Percentiles rank a stretch among this genome's conserved stretches.
Conservation (phyloP, 129 eudicot genomes). For the Calendula officinalis region DNA sequence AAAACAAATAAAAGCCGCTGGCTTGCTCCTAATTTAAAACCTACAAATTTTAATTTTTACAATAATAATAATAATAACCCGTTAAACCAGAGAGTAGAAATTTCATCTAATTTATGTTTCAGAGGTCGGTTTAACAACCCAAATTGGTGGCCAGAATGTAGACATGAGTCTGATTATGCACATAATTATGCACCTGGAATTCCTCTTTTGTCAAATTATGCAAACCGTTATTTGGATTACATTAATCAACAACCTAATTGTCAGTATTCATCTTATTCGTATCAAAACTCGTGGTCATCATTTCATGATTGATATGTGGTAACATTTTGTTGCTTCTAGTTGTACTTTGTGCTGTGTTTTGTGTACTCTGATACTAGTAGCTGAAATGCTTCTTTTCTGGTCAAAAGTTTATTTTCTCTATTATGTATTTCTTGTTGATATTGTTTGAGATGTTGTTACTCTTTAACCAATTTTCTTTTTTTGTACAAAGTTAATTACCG, state of each 20-base stretch:
- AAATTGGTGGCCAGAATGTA: constrained; percentile 18
- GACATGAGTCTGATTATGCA: constrained; percentile 14
- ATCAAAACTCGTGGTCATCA: constrained; percentile 24
- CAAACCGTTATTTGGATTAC: constrained; percentile 17
- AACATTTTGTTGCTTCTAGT: constrained; percentile 12
- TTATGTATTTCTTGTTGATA: too few relatives aligned
- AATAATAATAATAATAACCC: background rate
- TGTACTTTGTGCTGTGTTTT: constrained; percentile 11
- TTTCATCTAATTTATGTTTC: constrained; percentile 1
- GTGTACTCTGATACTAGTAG: background rate
- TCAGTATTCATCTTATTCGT: constrained; percentile 13
- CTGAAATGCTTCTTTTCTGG: too few relatives aligned
- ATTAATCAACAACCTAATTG: constrained; percentile 11
- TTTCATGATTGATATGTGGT: constrained; percentile 17
- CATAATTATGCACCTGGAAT: constrained; percentile 20
- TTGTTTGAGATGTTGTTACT: too few relatives aligned
- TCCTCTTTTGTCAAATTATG: constrained; percentile 32
- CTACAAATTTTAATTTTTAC: constrained; percentile 12
- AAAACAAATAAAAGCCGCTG: constrained; percentile 56
- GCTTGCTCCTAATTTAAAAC: constrained; percentile 23
- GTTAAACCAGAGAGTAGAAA: constrained; percentile 6
- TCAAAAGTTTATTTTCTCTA: too few relatives aligned
- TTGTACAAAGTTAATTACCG: too few relatives aligned
- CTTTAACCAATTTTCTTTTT: too few relatives aligned
- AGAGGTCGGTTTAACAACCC: constrained; percentile 3